A percentile compares a stretch with the other conserved stretches of the same genome.
These are phyloP conservation scores for Acacia acuminata DNA, from an alignment of 306 rosid species.

Conservation along the genomic window DNA sequence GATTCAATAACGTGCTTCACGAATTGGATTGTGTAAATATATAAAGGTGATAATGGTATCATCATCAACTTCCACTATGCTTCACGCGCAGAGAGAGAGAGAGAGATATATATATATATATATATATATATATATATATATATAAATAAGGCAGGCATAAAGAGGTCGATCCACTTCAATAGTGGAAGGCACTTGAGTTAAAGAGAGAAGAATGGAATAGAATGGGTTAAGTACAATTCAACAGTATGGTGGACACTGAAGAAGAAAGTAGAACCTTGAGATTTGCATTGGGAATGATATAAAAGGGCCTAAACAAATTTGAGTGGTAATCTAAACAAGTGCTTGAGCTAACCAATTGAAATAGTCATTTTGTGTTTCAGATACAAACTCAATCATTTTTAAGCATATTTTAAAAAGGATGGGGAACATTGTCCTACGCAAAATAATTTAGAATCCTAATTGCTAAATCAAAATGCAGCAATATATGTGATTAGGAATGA, in stretches of 20 bases:
- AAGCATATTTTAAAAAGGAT: not conserved
- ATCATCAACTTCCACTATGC: conserved; percentile 35
- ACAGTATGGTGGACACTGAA: not conserved
- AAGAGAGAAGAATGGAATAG: not conserved
- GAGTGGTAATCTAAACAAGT: not conserved
- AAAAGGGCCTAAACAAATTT: not conserved
- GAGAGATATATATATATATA: not conserved
- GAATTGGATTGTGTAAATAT: not conserved
- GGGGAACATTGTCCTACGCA: not conserved
- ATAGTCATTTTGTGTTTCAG: conserved; percentile 5
- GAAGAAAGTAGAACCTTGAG: not conserved
- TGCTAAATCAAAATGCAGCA: not conserved
- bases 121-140: not conserved
- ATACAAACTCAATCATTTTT: not conserved
- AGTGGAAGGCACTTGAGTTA: conserved; percentile 5
- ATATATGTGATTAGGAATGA: not conserved
- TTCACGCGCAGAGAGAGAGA: no score
- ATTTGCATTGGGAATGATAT: not conserved
- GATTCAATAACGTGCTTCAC: not conserved
- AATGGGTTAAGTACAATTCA: conserved; percentile 21
- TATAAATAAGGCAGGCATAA: conserved; percentile 35
- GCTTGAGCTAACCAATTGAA: conserved; percentile 14
- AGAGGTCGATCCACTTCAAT: conserved; percentile 3
- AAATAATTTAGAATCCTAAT: not conserved
- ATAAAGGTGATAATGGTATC: not conserved